Conservation (phyloP, 768 basidiomycete species). For the Tulasnella sp. region DNA sequence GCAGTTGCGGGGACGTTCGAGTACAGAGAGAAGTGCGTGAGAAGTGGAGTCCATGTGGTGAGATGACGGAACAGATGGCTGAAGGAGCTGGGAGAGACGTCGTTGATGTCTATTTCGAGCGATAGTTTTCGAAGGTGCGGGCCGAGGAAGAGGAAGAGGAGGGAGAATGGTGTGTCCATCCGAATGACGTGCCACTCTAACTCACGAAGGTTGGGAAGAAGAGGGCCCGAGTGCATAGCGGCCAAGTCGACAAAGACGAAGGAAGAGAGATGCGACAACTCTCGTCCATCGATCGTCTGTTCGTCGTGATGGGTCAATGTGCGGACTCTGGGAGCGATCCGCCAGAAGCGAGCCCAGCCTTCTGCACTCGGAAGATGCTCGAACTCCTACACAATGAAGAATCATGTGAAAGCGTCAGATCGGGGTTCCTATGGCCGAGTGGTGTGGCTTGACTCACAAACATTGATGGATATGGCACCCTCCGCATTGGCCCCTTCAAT, state of each 20-base stretch:
- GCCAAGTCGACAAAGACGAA: slow-evolving; percentile 7
- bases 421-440: not conserved
- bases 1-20: not conserved
- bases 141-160: slow-evolving; percentile 9
- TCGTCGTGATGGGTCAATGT: slow-evolving; percentile 4
- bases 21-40: slow-evolving; percentile 8
- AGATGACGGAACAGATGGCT: slow-evolving; percentile 2
- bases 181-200: slow-evolving; percentile 10
- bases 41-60: slow-evolving; percentile 1
- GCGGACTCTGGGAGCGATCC: slow-evolving; percentile 7
- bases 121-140: slow-evolving; percentile 6
- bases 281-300: slow-evolving; percentile 11
- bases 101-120: slow-evolving; percentile 10
- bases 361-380: slow-evolving; percentile 7
- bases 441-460: not conserved
- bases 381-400: not conserved
- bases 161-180: slow-evolving; percentile 7
- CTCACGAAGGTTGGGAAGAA: slow-evolving; percentile 6
- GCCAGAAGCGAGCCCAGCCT: slow-evolving; percentile 1
- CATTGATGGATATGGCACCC: slow-evolving; percentile 11
- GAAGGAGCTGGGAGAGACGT: slow-evolving; percentile 8
- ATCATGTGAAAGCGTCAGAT: not conserved
- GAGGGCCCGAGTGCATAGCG: not conserved
- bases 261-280: slow-evolving; percentile 4
- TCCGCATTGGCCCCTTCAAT: not conserved